Evolutionary conservation across 306 rosid species (phyloP), one percentile per base, ranked within the genome.

Genomic region (Myrica gale): DNA sequence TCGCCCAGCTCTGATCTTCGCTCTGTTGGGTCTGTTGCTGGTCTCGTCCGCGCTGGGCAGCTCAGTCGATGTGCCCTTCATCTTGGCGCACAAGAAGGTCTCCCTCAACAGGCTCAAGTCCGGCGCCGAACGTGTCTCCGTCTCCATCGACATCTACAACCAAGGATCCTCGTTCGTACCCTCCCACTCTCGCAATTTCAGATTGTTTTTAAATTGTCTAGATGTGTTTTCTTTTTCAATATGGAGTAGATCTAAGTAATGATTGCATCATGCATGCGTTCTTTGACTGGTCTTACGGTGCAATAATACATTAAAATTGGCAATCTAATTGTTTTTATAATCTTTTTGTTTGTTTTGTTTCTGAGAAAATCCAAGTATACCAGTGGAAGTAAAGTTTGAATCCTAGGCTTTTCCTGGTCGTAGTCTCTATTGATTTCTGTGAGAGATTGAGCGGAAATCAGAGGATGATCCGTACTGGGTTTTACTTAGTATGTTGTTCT

Each of bases 1-100:
- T 84, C 81, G 69, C 75, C 83, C 80, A 67, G 39, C 77, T 51
- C 79, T 89, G 46, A 56, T 89, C 42, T 61, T 61, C 0, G 73
- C 78, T 32, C 77, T 89, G 46, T 21, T 90, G 12, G 84, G 79
- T 76, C 78, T 91, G 7, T 52, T 90, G 0, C 60, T 90, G 55
- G 47, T 90, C 2, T 76, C 88, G 41, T 73, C 75, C 12, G 75
- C 90, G 1, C 80, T 79, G n/a, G 96, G 91, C 20, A 83, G 78
- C 90, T 84, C 97, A 0, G 63, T 57, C 5, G 99, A 95, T 43
- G 90, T 82, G 0, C 99, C 99, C 7, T 95, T 95, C 89, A 89
- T 95, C 80, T 81, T 95, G 23, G 91, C 92, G 43, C 91, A 95
- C 93, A 95, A 95, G 97, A 95, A 95, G 91, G 97, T 93, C 45